Base-by-base conservation (phyloP, 768 basidiomycete species). In the Hericium rajendrae region DNA sequence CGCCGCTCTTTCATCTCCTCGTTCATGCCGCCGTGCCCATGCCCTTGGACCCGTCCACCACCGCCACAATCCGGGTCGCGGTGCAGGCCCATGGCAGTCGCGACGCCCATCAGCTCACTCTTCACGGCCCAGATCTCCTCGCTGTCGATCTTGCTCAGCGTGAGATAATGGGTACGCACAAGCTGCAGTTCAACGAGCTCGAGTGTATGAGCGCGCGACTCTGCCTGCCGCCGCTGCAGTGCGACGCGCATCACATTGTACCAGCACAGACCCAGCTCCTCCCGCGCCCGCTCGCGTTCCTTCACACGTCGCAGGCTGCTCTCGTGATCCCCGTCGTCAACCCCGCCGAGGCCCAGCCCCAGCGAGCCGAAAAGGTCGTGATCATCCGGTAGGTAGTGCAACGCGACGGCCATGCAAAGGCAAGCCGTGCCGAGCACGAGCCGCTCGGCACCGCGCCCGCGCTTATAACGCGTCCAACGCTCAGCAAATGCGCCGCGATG, bases 401-500 rank as follows among this genome's bases (percentile, higher is more conserved):
- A 77, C 3, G 88, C 80, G 50, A 88, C 77, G 0, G 86, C 83
- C 76, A 91, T 85, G 68, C 90, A 78, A 63, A 80, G 80, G 68
- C 85, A 88, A 22, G 85, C 81, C 6, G 85, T 88, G 2, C 85
- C 80, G 46, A 92, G 77, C 51, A 82, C 76, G 60, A 88, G 68
- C 57, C 88, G 84, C 66, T 88, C 87, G 12, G 83, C 75, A 38
- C 75, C 79, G 43, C 72, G 67, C 38, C 86, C 87, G 38, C 72
- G 77, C 68, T 89, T 91, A 75, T 85, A 91, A 28, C 81, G 81
- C 32, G 79, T 75, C 89, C 88, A 92, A 20, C 83, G 82, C 26
- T 74, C 70, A 11, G 72, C 70, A 66, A 91, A 88, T 13, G 81
- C 73, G 1, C 71, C 57, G 55, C 83, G 77, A 68, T 89, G 85